Percentiles rank a stretch among this genome's conserved stretches.
Evolutionary conservation across 2,329 filamentous ascomycete genomes (phyloP).

Genomic region (Orbilia quercus): DNA sequence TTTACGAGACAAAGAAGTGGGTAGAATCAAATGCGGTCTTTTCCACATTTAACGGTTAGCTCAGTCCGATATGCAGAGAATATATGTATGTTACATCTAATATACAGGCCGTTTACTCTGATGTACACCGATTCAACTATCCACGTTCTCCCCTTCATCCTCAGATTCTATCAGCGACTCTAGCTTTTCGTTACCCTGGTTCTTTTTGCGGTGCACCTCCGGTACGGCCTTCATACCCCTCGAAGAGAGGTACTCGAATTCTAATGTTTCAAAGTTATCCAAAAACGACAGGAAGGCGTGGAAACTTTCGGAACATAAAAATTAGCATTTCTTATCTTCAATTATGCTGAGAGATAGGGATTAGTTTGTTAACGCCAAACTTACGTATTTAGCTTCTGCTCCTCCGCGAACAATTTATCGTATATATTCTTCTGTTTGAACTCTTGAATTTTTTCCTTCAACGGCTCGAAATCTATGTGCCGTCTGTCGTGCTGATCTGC

Average conservation of each 20-base stretch:
- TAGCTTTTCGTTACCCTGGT: slow-evolving; percentile 10
- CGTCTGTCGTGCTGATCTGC: slow-evolving; percentile 73
- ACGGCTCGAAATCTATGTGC: slow-evolving; percentile 80
- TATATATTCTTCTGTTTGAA: slow-evolving; percentile 97
- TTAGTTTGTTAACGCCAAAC: too few relatives aligned
- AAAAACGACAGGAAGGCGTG: slow-evolving; percentile 60
- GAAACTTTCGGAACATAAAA: slow-evolving; percentile 56
- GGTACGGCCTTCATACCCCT: slow-evolving; percentile 58
- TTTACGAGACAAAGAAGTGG: too few relatives aligned
- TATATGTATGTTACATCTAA: background rate
- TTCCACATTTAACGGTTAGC: too few relatives aligned
- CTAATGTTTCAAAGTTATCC: slow-evolving; percentile 57
- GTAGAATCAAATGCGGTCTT: too few relatives aligned
- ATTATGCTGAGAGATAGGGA: too few relatives aligned
- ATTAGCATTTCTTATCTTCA: background rate
- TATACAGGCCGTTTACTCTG: background rate
- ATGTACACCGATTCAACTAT: slow-evolving; percentile 14
- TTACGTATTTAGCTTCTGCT: slow-evolving; percentile 87
- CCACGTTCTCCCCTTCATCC: slow-evolving; percentile 48
- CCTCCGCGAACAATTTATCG: slow-evolving; percentile 86
- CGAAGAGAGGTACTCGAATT: slow-evolving; percentile 59
- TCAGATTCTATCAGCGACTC: slow-evolving; percentile 55
- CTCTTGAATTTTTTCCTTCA: slow-evolving; percentile 79
- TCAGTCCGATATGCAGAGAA: too few relatives aligned
- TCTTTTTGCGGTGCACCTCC: slow-evolving; percentile 34